Conservation (phyloP, 2,329 filamentous ascomycete species). For the Elsinoe fawcettii region DNA sequence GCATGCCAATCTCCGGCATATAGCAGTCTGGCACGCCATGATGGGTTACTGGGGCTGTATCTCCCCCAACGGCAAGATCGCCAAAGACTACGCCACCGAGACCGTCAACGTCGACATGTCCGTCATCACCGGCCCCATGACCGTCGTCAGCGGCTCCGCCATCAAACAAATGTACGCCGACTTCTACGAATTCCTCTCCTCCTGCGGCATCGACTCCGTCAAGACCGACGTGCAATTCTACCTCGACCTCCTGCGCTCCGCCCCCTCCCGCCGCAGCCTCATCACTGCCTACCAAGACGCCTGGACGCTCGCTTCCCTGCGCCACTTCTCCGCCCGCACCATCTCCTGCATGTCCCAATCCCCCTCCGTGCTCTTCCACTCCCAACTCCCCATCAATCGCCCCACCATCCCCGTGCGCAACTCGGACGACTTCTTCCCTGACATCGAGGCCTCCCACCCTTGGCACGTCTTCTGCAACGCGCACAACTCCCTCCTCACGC, state of each 20-base stretch:
- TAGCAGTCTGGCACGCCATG: slow-evolving; percentile 92
- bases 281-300: slow-evolving; percentile 74
- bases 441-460: slow-evolving; percentile 69
- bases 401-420: slow-evolving; percentile 72
- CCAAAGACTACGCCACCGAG: slow-evolving; percentile 67
- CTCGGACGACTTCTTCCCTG: slow-evolving; percentile 86
- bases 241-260: slow-evolving; percentile 64
- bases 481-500: slow-evolving; percentile 74
- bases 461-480: slow-evolving; percentile 97
- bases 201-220: slow-evolving; percentile 71
- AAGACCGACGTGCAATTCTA: slow-evolving; percentile 94
- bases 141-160: slow-evolving; percentile 66
- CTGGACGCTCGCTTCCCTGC: slow-evolving; percentile 70
- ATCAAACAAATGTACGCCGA: slow-evolving; percentile 74
- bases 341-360: slow-evolving; percentile 95
- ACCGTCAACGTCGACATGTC: slow-evolving; percentile 48
- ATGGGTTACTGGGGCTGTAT: slow-evolving; percentile 88
- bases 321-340: slow-evolving; percentile 66
- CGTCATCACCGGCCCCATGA: slow-evolving; percentile 58
- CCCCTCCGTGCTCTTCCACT: slow-evolving; percentile 78
- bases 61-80: slow-evolving; percentile 64
- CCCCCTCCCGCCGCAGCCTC: slow-evolving; percentile 62
- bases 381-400: slow-evolving; percentile 68
- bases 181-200: slow-evolving; percentile 75
- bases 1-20: slow-evolving; percentile 67